A percentile compares a stretch with the other conserved stretches of the same genome.
These are phyloP conservation scores for Quillaja saponaria DNA, from an alignment of 306 rosid genomes.

Conservation along the genomic window DNA sequence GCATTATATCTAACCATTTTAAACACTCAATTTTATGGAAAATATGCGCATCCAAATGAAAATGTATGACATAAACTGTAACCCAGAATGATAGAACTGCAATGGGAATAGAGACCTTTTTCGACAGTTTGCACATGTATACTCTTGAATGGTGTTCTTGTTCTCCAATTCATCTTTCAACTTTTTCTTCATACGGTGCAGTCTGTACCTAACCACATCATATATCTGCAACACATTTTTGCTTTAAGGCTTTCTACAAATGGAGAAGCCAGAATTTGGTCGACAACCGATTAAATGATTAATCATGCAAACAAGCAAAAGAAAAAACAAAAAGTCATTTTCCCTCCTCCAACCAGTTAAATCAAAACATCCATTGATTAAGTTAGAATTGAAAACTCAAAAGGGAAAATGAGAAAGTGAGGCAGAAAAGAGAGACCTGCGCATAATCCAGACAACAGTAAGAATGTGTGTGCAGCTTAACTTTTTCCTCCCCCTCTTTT, in stretches of 20 bases:
- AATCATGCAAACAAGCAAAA: constrained; percentile 24
- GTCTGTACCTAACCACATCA: constrained; percentile 91
- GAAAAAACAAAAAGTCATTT: constrained; percentile 6
- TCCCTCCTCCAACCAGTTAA: constrained; percentile 22
- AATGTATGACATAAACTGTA: constrained; percentile 1
- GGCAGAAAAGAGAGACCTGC: constrained; percentile 55
- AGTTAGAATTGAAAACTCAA: background rate
- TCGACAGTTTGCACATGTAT: constrained; percentile 80
- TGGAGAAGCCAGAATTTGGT: constrained; percentile 29
- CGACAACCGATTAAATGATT: constrained; percentile 23
- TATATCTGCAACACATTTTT: constrained; percentile 58
- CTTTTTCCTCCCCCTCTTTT: constrained; percentile 92
- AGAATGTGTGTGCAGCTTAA: constrained; percentile 93
- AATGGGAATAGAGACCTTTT: constrained; percentile 61
- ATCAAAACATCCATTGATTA: constrained; percentile 27
- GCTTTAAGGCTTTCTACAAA: constrained; percentile 30
- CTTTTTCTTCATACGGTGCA: constrained; percentile 94
- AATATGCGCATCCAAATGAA: background rate
- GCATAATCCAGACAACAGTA: constrained; percentile 84
- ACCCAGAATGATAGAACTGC: constrained; percentile 8
- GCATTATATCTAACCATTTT: constrained; percentile 73
- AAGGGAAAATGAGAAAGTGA: constrained; percentile 28
- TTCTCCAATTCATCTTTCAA: constrained; percentile 96
- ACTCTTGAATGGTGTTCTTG: constrained; percentile 91
- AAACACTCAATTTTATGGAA: constrained; percentile 17